phyloP scores from a whole-genome alignment of 441 rosid genomes.

The Erodium trifolium region DNA sequence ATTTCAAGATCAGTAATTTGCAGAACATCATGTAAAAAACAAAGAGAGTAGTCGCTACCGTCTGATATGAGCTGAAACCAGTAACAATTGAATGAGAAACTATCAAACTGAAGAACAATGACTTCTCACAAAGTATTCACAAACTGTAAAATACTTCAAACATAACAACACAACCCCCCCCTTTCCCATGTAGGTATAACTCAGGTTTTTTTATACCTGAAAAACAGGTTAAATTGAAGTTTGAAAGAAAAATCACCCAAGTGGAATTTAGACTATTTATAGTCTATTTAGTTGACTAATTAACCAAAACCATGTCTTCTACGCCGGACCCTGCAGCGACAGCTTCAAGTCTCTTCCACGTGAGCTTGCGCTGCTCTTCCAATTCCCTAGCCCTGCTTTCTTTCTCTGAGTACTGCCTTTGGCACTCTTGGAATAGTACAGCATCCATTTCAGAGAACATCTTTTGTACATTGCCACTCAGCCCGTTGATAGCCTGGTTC shows the following conservation, averaged over 20 bases:
- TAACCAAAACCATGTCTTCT: conserved; percentile 39
- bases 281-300: background rate
- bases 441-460: conserved; percentile 89
- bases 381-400: conserved; percentile 47
- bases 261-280: background rate
- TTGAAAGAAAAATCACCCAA: background rate
- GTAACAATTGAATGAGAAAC: background rate
- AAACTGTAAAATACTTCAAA: background rate
- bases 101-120: background rate
- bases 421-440: conserved; percentile 69
- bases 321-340: conserved; percentile 52
- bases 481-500: conserved; percentile 88
- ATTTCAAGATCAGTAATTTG: too few relatives aligned
- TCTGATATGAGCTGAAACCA: too few relatives aligned
- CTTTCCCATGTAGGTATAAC: background rate
- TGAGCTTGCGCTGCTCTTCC: conserved; percentile 62
- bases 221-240: background rate
- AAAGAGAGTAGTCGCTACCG: too few relatives aligned
- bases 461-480: conserved; percentile 61
- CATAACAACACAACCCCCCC: background rate
- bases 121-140: background rate
- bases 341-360: conserved; percentile 77
- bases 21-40: too few relatives aligned
- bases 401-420: conserved; percentile 51
- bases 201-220: background rate